Base-by-base conservation (phyloP, 176 grass and related monocot species). In the Metroxylon sagu region DNA sequence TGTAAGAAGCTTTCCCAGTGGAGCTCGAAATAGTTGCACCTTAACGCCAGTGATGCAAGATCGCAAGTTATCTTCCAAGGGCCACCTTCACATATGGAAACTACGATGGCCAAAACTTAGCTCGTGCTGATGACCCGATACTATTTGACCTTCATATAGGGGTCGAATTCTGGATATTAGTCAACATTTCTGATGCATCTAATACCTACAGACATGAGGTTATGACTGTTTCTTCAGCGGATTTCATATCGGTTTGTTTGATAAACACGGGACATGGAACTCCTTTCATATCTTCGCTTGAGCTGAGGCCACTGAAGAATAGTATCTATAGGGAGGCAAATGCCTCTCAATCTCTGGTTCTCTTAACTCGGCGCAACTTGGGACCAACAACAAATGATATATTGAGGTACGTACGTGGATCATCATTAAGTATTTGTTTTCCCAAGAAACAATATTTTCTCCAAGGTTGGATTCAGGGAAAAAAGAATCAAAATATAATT, bases 221-320 rank as follows among this genome's bases (percentile, higher is more conserved):
- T 4, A 63, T 74, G 2, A 50, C 60, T 0, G 50, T 75, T n/a
- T 64, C 75, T 2, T 18, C 39, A 4, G 72, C 21, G 0, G 29
- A 72, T 6, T 82, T 63, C 60, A 31, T 77, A 5, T 62, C 85
- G 29, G 56, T 91, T 0, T 91, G 87, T 57, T 55, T 91, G 4
- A 64, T 83, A 3, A 75, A 80, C 70, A 90, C 54, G 1, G 76
- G 76, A 27, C 1, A 27, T 2, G 85, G 89, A 6, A 88, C 78
- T 19, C 89, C 89, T 12, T 95, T 95, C 59, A 68, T 95, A 52
- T 88, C 89, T 5, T 17, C 52, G 3, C 62, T 95, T 63, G 75
- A 82, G 21, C 29, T 88, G 15, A 73, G 89, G 74, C 84, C 84
- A 1, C 19, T 95, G 5, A 73, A 77, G 56, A 58, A 26, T 25